Conservation (phyloP, 2,329 filamentous ascomycete species). For the Talaromyces sp. region DNA sequence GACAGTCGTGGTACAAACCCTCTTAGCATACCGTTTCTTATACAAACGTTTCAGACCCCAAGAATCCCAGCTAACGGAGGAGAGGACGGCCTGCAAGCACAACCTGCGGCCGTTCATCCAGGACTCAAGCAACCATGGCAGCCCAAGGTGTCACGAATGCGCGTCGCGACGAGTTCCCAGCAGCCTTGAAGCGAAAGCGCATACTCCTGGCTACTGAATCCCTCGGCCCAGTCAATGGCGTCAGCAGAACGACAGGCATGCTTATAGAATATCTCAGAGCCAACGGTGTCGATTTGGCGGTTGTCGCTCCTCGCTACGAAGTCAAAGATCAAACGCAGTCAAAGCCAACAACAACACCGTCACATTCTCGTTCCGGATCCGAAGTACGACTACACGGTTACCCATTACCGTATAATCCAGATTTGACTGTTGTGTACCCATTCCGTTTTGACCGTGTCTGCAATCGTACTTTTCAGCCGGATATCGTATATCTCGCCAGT, state of each 20-base stretch:
- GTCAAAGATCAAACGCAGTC: constrained; percentile 42
- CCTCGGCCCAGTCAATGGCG: constrained; percentile 69
- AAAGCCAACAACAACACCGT: constrained; percentile 44
- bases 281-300: constrained; percentile 62
- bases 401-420: constrained; percentile 67
- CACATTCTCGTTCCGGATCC: constrained; percentile 41
- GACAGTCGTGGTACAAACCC: constrained; percentile 1
- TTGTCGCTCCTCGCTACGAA: constrained; percentile 59
- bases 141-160: neutral
- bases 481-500: constrained; percentile 66
- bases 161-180: constrained; percentile 36
- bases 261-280: constrained; percentile 63
- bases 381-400: constrained; percentile 52
- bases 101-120: neutral
- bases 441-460: constrained; percentile 62
- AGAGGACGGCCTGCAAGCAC: neutral
- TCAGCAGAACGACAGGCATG: constrained; percentile 66
- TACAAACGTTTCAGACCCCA: neutral
- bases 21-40: neutral
- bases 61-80: neutral
- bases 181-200: constrained; percentile 55
- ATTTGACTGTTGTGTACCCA: constrained; percentile 66
- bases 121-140: constrained; percentile 5
- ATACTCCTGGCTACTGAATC: constrained; percentile 68
- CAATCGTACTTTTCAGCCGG: constrained; percentile 59